Evolutionary conservation across 768 basidiomycete genomes (phyloP), one percentile per base, ranked within the genome.

Genomic region (Baorangia bicolor): DNA sequence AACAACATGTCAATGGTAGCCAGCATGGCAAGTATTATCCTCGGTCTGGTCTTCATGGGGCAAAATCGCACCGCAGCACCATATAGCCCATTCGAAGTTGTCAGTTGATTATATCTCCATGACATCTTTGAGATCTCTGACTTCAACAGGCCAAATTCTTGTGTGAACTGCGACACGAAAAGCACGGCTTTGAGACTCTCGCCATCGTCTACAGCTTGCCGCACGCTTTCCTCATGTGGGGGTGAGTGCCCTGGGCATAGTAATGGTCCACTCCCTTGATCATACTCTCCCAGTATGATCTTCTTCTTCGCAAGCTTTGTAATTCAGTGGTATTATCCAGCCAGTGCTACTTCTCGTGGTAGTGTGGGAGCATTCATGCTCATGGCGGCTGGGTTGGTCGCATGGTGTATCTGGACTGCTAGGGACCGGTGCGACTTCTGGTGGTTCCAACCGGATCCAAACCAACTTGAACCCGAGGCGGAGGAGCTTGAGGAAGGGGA

Each of bases 161-260:
- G 49, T 9, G 53, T 25, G 57, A 53, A 4, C 59, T 65, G 38
- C 63, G 60, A n/a, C 64, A 72, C 8, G 25, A 61, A 12, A 63
- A 47, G 1, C 69, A 75, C 30, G 80, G 83, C 1, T 65, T 82
- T 1, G 81, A 84, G 61, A 77, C 65, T 2, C 72, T 84, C 5
- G 80, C 81, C 18, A 70, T 84, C 23, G 59, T 82, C 50, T 83
- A 82, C 57, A 78, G 80, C 52, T 60, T 85, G 8, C 84, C 84
- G 0, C 79, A 81, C 51, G 79, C 81, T 2, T 66, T 84, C 30
- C 70, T 85, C 45, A 76, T 85, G 73, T 85, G 83, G 83, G 78
- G 76, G 84, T 83, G 62, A 68, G 82, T 75, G 13, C 28, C 20
- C 21, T 28, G 28, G 16, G n/a, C n/a, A n/a, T n/a, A n/a, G n/a